Base-by-base conservation (phyloP, 1,284 basidiomycete genomes). In the Rhodotorula mucilaginosa region DNA sequence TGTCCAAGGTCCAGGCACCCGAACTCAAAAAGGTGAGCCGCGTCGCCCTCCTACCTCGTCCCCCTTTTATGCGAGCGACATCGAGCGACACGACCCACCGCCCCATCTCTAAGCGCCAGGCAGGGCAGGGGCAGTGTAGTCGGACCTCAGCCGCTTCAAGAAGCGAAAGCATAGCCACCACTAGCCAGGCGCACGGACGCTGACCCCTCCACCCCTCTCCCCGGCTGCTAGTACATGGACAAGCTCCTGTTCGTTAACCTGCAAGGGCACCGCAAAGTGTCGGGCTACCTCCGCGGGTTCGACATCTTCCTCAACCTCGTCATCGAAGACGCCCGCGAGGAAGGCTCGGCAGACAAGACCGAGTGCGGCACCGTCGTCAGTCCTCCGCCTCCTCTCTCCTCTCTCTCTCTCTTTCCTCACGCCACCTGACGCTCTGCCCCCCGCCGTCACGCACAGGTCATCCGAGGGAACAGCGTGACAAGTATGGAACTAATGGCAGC, bases 271-370 rank as follows among this genome's bases (percentile, higher is more conserved):
- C 90, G 97, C 79, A 93, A 92, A 86, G 90, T 99, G 79, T 93
- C 92, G 82, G 97, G 96, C 69, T 89, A 89, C n/a, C 84, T 99
- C 68, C 89, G 97, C 74, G 97, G 97, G 52, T 99, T 96, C 83
- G 97, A 99, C 85, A 90, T 99, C 78, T 99, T 99, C 85, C 85
- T 99, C 81, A 99, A 99, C 82, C 87, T 99, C 57, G 96, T 99
- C 72, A 88, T 99, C 80, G 96, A 99, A 81, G 92, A 98, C 79
- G 92, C 93, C 21, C 83, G 90, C 78, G 97, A 99, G 83, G 95
- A 98, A 84, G 88, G 80, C 13, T 71, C 76, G 26, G 77, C 90
- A 0, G 89, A 94, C 84, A 93, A 92, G 81, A 89, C 89, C 78
- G 89, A 89, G 26, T 90, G 93, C 77, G 94, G 93, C 47, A 93